Evolutionary conservation across 2,329 filamentous ascomycete genomes (phyloP), one percentile per base, ranked within the genome.

Genomic region (Cercospora citrullina): DNA sequence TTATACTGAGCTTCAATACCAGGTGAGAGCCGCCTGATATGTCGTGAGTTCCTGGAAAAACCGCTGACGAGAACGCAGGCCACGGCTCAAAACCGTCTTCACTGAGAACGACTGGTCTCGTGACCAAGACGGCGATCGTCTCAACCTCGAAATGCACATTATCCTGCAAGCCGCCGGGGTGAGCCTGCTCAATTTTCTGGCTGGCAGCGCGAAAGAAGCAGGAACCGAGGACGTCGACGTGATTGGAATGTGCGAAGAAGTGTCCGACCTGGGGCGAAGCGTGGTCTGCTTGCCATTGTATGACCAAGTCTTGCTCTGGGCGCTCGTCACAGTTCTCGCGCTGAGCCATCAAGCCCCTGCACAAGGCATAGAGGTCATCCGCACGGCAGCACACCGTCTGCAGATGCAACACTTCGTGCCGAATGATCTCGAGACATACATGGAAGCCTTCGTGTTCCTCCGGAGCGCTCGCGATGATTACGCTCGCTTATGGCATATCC

Each of bases 121-220:
- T 4, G 53, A 59, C 33, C 48, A 64, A 39, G 62, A 68, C 31
- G 69, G 61, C 23, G 69, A 71, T 42, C 66, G 67, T 5, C 55
- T 67, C 55, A 67, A 67, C 26, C 58, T 71, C 23, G 61, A 66
- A 53, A 60, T 69, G 58, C 69, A 71, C 53, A 64, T 67, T 14
- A 67, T 71, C 39, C 64, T 71, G 14, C 69, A 71, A 36, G 65
- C 64, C 4, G 63, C 69, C 2, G 69, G 67, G 18, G 61, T 67
- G 8, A 65, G 64, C 5, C 59, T 71, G 62, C 39, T 69, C 33
- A 66, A 68, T n/a, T 60, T 58, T 21, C 62, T 71, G 26, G 57
- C 63, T 9, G 60, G 48, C 9, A 58, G 53, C 16, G 48, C 55
- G 23, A 31, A 67, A 33, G 59, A 60, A 42, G 61, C 67, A 2